Evolutionary conservation across 163 green algal species (phyloP), one percentile per base, ranked within the genome.

Genomic region (Prototheca wickerhamii): DNA sequence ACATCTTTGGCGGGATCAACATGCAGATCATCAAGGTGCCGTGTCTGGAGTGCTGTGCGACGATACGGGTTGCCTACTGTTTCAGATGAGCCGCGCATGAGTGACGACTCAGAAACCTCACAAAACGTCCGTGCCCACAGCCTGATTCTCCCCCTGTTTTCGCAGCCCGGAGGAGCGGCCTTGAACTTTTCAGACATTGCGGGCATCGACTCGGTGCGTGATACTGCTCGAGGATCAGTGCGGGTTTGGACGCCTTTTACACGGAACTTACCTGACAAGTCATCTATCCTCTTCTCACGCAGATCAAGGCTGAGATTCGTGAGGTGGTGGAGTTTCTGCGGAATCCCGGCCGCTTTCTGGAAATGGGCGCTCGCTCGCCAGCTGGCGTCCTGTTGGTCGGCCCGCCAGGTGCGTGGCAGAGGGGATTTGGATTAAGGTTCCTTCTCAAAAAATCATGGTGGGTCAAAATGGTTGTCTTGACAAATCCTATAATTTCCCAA

Each of bases 341-440:
- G 46, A 86, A 95, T 67, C 89, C 88, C 1, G 63, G 71, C 30
- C 76, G 78, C 34, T 95, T 92, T 72, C 77, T 85, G 3, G 52
- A 76, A 40, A 66, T 92, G 51, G 85, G 89, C 5, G 86, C 82
- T 15, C 82, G 76, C 68, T 88, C 87, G 32, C 93, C 94, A 28
- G 92, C 90, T 25, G 92, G 92, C 32, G 82, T 95, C 44, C 86
- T 98, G 73, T 80, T 98, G 54, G 89, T 94, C 0, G 92, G 92
- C 1, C 75, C 89, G 1, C 92, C 91, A 26, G 86, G 85, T 71
- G 49, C 15, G 50, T 12, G 10, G 50, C 50, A 17, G 10, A 57
- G 15, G 23, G 18, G n/a, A 57, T 18, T 31, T 26, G 25, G 18
- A 31, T 10, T 10, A 23, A 15, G 40, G 40, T 32, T 30, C 7